A percentile compares a stretch with the other conserved stretches of the same genome.
Conservation (phyloP, 192 early-diverging fungal species). For the Geranomyces variabilis region DNA sequence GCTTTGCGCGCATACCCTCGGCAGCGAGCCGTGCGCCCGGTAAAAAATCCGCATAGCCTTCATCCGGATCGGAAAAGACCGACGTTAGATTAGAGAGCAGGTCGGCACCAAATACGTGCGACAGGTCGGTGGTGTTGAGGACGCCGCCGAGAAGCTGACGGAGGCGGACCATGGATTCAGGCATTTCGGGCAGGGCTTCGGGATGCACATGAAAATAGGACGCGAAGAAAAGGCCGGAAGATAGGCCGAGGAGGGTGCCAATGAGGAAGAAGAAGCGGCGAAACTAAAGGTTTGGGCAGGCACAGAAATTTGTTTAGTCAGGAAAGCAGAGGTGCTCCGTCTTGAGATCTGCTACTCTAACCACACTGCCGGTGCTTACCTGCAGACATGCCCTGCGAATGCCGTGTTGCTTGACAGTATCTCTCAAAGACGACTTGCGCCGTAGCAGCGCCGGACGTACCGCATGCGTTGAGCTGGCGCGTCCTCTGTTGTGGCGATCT, state of each 20-base stretch:
- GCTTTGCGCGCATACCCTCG: slow-evolving; percentile 33
- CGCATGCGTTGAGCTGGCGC: too few species aligned
- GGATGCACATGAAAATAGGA: neutral
- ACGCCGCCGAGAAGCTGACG: neutral
- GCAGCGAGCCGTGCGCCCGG: slow-evolving; percentile 33
- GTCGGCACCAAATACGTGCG: neutral
- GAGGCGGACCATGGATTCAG: neutral
- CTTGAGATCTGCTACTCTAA: too few species aligned
- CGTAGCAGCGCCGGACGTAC: too few species aligned
- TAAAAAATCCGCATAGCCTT: slow-evolving; percentile 28
- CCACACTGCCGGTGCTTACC: too few species aligned
- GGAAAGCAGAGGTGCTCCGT: too few species aligned
- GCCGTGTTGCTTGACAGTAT: too few species aligned
- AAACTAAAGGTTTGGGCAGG: neutral
- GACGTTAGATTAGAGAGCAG: neutral
- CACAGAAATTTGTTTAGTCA: too few species aligned
- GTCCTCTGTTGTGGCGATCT: too few species aligned
- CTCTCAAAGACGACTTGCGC: too few species aligned
- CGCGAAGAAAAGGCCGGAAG: neutral
- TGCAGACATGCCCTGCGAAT: too few species aligned
- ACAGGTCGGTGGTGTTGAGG: slow-evolving; percentile 6
- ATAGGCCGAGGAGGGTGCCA: neutral
- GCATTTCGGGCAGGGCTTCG: too few species aligned
- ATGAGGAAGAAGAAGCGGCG: slow-evolving; percentile 16
- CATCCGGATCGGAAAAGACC: neutral